Evolutionary conservation across 148 eudicot species (phyloP).

Genomic region (Persicaria maculosa): DNA sequence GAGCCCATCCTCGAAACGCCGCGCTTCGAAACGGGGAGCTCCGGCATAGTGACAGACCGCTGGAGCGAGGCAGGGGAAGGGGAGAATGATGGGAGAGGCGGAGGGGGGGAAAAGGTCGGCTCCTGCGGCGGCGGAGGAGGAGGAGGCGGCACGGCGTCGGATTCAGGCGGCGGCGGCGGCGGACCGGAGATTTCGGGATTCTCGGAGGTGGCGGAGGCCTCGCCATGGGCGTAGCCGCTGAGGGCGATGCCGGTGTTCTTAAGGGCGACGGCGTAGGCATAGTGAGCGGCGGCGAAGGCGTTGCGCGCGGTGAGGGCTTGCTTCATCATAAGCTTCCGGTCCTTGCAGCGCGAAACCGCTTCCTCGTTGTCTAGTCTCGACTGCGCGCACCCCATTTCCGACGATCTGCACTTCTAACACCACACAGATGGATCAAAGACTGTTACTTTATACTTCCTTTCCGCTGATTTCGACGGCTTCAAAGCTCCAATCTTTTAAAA

Average conservation of each 20-base stretch:
- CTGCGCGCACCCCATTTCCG: conserved; percentile 84
- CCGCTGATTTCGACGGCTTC: neutral
- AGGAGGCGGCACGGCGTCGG: conserved; percentile 15
- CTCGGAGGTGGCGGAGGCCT: conserved; percentile 29
- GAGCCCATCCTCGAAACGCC: conserved; percentile 52
- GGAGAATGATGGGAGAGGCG: conserved; percentile 62
- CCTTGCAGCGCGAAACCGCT: conserved; percentile 79
- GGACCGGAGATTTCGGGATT: neutral
- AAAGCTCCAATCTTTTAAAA: neutral
- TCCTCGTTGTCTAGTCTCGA: conserved; percentile 93
- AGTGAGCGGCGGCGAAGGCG: conserved; percentile 69
- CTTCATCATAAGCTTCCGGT: conserved; percentile 72
- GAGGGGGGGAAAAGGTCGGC: conserved; percentile 49
- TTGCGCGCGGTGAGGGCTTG: conserved; percentile 73
- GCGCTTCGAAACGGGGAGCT: conserved; percentile 31
- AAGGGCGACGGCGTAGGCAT: conserved; percentile 55
- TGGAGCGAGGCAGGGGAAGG: conserved; percentile 52
- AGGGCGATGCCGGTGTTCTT: conserved; percentile 78
- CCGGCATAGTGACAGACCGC: conserved; percentile 86
- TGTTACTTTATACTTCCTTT: neutral
- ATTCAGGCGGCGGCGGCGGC: neutral
- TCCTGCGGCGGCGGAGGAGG: conserved; percentile 55
- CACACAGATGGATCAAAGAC: neutral
- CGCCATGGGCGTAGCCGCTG: conserved; percentile 78
- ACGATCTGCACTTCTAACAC: neutral